phyloP scores from a whole-genome alignment of 164 flowering plant genomes.

The Nymphaea thermarum region DNA sequence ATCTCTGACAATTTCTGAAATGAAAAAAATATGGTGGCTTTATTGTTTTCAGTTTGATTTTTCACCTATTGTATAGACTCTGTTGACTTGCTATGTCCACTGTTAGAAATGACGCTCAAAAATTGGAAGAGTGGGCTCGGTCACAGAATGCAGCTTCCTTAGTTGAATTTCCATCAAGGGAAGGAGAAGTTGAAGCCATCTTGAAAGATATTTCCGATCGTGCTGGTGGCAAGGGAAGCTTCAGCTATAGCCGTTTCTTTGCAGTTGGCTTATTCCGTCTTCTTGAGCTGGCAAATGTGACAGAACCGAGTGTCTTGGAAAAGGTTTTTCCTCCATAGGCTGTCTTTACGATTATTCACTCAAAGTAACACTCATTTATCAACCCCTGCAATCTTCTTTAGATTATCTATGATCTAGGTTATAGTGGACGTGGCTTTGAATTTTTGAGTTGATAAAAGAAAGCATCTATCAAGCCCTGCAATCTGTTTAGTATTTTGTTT shows the following conservation, averaged over 20 bases:
- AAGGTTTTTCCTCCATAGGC: constrained; percentile 34
- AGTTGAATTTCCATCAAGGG: constrained; percentile 65
- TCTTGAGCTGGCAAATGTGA: constrained; percentile 83
- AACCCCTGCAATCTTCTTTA: too few species aligned
- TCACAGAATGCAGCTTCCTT: constrained; percentile 54
- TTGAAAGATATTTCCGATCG: constrained; percentile 78
- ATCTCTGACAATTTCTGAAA: too few species aligned
- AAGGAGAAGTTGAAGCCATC: constrained; percentile 79
- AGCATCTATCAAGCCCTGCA: too few species aligned
- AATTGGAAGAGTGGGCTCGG: constrained; percentile 92
- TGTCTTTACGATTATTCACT: too few species aligned
- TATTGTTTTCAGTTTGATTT: too few species aligned
- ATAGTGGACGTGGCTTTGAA: too few species aligned
- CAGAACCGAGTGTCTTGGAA: constrained; percentile 70
- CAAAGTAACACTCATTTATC: too few species aligned
- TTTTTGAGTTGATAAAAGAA: too few species aligned
- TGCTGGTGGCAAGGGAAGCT: constrained; percentile 55
- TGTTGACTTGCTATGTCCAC: background rate
- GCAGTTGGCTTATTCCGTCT: constrained; percentile 91
- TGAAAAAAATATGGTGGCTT: background rate
- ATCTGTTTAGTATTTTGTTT: too few species aligned
- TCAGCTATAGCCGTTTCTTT: constrained; percentile 93
- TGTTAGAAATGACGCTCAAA: constrained; percentile 71
- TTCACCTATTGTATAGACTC: background rate
- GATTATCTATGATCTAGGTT: too few species aligned